Evolutionary conservation across 2,329 filamentous ascomycete genomes (phyloP), one percentile per base, ranked within the genome.

Genomic region (Celoporthe dispersa): DNA sequence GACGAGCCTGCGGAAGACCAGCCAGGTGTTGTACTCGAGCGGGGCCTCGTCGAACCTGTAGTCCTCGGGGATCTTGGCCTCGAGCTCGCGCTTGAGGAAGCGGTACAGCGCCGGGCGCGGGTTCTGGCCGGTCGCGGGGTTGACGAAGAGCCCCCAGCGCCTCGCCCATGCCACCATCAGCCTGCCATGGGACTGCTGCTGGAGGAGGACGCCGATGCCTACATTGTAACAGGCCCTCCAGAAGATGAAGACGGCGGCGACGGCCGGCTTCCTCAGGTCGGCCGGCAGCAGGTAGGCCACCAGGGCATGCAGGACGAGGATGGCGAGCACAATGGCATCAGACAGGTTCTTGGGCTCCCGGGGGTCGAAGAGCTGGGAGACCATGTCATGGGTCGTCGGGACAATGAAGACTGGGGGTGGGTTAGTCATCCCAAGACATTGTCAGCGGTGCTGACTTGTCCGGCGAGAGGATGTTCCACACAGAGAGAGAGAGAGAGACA

Each of bases 21-120:
- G 88, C 96, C 96, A 99, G 57, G 96, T 97, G 83, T 99, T 99
- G 87, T 98, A 99, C 86, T 99, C 96, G 80, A 98, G 86, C 22
- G 96, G 96, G 0, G 95, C 95, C 75, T 92, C 88, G 76, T 97
- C 94, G 78, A 99, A 97, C 73, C 91, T 90, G 84, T 98, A 99
- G 83, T 99, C 94, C 77, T 92, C 87, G 3, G 93, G 91, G 73
- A 99, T 97, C 83, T 99, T 98, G 76, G 93, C 92, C 82, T 98
- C 94, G 80, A 98, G 87, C 81, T 99, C 96, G 71, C 87, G 86
- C 81, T 97, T 97, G 76, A 99, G 85, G 73, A 97, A 86, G 55
- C 87, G 86, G 85, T 97, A 97, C 67, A 98, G 84, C 83, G 88
- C 89, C 44, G 95, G 94, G 70, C 93, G 88, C 9, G 93, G 92